These are phyloP conservation scores for Stemphylium lycopersici DNA, from an alignment of 2,329 filamentous ascomycete genomes.

Conservation along the genomic window DNA sequence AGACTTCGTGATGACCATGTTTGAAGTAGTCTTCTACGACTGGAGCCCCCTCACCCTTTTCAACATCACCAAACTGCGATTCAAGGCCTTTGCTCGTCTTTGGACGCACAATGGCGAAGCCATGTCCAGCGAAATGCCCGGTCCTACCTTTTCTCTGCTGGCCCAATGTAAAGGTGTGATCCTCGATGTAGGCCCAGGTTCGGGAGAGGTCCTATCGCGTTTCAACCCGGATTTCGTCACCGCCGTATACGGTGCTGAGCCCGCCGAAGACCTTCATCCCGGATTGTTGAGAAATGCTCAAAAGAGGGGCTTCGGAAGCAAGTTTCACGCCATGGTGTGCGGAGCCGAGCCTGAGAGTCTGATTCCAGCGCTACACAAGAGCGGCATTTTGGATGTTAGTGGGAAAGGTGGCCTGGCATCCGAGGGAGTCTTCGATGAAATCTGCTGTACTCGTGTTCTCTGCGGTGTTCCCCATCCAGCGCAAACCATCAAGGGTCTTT, in stretches of 20 bases:
- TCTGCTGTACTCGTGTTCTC: conserved; percentile 61
- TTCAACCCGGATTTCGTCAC: conserved; percentile 53
- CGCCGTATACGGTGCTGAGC: conserved; percentile 62
- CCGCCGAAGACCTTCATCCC: conserved; percentile 55
- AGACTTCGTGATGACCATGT: conserved; percentile 46
- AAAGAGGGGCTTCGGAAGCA: conserved; percentile 51
- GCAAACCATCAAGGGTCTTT: conserved; percentile 55
- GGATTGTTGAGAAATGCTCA: conserved; percentile 51
- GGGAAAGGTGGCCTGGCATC: conserved; percentile 29
- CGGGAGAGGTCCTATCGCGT: conserved; percentile 56
- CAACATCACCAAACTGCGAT: conserved; percentile 38
- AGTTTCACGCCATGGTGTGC: conserved; percentile 58
- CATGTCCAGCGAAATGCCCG: conserved; percentile 48
- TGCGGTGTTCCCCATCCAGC: conserved; percentile 60
- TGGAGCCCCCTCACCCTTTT: conserved; percentile 35
- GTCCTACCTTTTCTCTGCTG: conserved; percentile 36
- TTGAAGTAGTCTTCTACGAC: conserved; percentile 40
- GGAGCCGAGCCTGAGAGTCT: conserved; percentile 56
- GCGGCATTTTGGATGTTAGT: conserved; percentile 46
- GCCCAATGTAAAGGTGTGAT: conserved; percentile 38
- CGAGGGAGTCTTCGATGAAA: conserved; percentile 59
- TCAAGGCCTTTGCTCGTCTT: conserved; percentile 44
- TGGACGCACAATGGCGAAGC: conserved; percentile 44
- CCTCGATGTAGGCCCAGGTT: conserved; percentile 57
- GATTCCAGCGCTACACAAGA: conserved; percentile 52